A percentile compares a stretch with the other conserved stretches of the same genome.
These are phyloP conservation scores for Paracamarosporium sp. DNA, from an alignment of 2,329 filamentous ascomycete species.

Conservation along the genomic window DNA sequence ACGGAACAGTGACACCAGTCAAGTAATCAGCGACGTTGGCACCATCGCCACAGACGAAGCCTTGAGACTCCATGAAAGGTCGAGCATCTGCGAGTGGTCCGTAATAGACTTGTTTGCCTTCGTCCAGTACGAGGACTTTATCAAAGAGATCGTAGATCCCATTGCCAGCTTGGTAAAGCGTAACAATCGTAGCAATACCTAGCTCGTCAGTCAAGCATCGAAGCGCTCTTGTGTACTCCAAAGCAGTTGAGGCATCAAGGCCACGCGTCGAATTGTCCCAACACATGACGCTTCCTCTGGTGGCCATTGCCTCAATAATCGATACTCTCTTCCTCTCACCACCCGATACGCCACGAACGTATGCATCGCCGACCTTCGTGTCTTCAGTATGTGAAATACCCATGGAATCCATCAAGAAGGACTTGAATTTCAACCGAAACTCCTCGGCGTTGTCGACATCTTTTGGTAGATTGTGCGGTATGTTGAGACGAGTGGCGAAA, in stretches of 20 bases:
- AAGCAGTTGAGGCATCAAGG: conserved; percentile 49
- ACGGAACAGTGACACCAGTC: conserved; percentile 69
- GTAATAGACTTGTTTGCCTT: conserved; percentile 78
- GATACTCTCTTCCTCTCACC: conserved; percentile 74
- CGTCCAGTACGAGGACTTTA: conserved; percentile 75
- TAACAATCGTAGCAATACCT: conserved; percentile 59
- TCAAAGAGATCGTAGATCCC: conserved; percentile 70
- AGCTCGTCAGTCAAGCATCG: conserved; percentile 57
- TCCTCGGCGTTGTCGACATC: conserved; percentile 54
- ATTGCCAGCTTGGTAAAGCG: conserved; percentile 61
- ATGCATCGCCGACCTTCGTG: conserved; percentile 73
- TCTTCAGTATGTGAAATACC: conserved; percentile 61
- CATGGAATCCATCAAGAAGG: conserved; percentile 59
- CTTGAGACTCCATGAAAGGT: conserved; percentile 70
- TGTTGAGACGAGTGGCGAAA: conserved; percentile 64
- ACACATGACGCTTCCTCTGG: conserved; percentile 62
- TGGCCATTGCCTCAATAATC: conserved; percentile 69
- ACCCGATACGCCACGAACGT: conserved; percentile 70
- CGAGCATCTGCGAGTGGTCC: conserved; percentile 67
- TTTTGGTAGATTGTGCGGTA: conserved; percentile 62
- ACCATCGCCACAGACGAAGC: conserved; percentile 60
- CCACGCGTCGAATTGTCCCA: conserved; percentile 54
- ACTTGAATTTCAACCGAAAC: conserved; percentile 54
- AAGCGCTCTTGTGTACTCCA: conserved; percentile 63
- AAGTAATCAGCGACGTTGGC: conserved; percentile 76